These are phyloP conservation scores for Digitaria exilis DNA, from an alignment of 202 grass and related monocot species.

Conservation along the genomic window DNA sequence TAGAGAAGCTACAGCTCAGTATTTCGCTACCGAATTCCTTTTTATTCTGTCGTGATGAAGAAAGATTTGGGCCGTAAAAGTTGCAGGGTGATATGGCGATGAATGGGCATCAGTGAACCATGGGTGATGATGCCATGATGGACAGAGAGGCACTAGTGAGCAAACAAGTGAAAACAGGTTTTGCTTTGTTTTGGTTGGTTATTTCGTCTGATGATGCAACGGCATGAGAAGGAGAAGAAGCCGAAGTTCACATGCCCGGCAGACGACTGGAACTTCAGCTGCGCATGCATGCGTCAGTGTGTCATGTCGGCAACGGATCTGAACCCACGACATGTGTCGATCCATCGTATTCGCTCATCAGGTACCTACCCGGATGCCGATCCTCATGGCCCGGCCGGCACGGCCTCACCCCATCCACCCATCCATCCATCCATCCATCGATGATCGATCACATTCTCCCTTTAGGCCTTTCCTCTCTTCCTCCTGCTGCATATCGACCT, in stretches of 20 bases:
- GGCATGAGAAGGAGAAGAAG: neutral
- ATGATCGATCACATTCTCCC: no score
- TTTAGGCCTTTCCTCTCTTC: no score
- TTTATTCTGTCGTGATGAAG: no score
- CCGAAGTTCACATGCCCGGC: neutral
- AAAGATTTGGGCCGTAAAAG: no score
- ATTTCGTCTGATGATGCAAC: neutral
- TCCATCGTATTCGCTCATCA: neutral
- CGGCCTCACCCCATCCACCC: neutral
- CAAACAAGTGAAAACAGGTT: neutral
- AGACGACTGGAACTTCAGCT: constrained; percentile 23
- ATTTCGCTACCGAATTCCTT: neutral
- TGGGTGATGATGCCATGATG: no score
- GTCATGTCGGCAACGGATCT: constrained; percentile 34
- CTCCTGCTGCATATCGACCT: no score
- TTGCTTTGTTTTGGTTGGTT: neutral
- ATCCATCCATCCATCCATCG: no score
- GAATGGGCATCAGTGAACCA: no score
- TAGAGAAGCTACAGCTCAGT: neutral
- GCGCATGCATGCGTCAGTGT: neutral
- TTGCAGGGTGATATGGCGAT: no score
- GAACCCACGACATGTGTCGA: neutral
- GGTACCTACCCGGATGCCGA: neutral
- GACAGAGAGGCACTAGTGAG: no score
- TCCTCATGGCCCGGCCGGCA: neutral